A percentile compares a stretch with the other conserved stretches of the same genome.
phyloP scores from a whole-genome alignment of 2,329 filamentous ascomycete species.

The Trichoderma harzianum region DNA sequence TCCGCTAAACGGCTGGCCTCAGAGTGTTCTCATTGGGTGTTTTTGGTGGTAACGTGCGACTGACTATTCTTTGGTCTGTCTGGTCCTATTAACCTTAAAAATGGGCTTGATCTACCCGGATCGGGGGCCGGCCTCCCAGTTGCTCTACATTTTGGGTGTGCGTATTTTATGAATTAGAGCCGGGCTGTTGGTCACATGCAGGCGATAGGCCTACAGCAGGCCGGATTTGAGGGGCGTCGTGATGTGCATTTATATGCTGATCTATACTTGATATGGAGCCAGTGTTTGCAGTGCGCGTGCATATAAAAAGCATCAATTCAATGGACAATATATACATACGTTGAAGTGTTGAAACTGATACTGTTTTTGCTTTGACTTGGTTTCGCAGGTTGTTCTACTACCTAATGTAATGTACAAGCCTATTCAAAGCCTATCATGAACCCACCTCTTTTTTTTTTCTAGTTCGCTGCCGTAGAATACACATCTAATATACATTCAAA shows the following conservation, averaged over 20 bases:
- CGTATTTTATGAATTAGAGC: background rate
- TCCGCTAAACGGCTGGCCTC: background rate
- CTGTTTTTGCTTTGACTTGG: background rate
- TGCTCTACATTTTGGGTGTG: background rate
- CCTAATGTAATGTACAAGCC: background rate
- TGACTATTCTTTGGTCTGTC: background rate
- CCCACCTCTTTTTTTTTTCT: background rate
- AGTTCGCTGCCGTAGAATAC: background rate
- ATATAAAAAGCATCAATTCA: background rate
- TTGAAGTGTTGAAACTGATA: background rate
- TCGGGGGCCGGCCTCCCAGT: background rate
- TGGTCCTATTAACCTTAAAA: slow-evolving; percentile 14
- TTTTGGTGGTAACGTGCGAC: background rate
- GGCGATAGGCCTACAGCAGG: background rate
- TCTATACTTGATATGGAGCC: background rate
- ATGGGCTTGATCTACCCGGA: background rate
- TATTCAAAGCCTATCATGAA: background rate
- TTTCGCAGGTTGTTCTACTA: background rate
- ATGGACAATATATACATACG: background rate
- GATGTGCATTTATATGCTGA: background rate
- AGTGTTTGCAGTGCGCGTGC: background rate
- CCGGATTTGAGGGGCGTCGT: background rate
- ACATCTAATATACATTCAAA: slow-evolving; percentile 17
- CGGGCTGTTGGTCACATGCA: background rate
- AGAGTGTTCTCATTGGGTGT: background rate